Conservation (phyloP, 371 early-diverging fungal genomes). For the Haplosporangium sp. region DNA sequence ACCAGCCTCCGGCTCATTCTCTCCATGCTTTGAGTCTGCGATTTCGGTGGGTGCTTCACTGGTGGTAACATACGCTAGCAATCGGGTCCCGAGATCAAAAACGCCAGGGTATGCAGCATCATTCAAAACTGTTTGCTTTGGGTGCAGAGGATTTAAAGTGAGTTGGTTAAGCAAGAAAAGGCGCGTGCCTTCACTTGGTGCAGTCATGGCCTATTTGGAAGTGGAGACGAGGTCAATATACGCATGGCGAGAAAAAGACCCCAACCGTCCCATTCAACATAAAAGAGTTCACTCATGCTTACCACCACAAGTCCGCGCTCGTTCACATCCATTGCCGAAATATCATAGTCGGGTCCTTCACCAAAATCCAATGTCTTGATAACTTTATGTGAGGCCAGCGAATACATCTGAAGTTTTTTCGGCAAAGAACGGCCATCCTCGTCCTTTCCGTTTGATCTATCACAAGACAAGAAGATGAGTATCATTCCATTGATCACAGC, state of each 20-base stretch:
- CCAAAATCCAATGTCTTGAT: conserved; percentile 48
- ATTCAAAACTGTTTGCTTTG: conserved; percentile 51
- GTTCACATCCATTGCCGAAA: conserved; percentile 58
- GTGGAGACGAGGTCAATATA: not conserved
- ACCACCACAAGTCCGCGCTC: conserved; percentile 65
- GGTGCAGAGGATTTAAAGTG: conserved; percentile 42
- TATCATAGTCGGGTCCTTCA: conserved; percentile 56
- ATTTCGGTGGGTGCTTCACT: conserved; percentile 42
- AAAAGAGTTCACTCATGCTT: not conserved
- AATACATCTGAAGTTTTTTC: conserved; percentile 57
- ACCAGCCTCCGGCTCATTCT: conserved; percentile 26
- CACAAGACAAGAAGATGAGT: not conserved
- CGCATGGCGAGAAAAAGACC: not conserved
- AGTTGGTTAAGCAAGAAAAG: conserved; percentile 60
- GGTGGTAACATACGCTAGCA: conserved; percentile 73
- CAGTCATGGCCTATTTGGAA: conserved; percentile 17
- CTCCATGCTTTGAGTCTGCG: conserved; percentile 33
- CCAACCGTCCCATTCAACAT: too few relatives aligned
- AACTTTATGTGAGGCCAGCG: conserved; percentile 58
- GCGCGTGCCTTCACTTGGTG: conserved; percentile 46
- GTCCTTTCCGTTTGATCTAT: conserved; percentile 22
- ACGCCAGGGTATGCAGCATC: conserved; percentile 61
- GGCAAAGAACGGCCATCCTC: conserved; percentile 21
- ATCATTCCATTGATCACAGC: not conserved
- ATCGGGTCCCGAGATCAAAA: conserved; percentile 70